These are phyloP conservation scores for Urochloa ruziziensis DNA, from an alignment of 176 grass and related monocot species.

Conservation along the genomic window DNA sequence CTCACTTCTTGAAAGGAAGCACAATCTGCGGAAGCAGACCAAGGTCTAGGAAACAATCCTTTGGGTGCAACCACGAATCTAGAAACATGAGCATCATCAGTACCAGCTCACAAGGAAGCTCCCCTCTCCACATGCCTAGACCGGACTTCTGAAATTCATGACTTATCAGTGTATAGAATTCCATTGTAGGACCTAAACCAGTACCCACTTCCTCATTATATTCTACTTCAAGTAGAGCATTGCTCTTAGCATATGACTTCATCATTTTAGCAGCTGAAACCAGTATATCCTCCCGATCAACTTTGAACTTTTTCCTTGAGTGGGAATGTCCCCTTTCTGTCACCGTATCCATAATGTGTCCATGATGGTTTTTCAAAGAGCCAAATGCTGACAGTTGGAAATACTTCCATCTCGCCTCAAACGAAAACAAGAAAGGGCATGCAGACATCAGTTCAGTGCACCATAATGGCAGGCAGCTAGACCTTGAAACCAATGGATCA, in stretches of 20 bases:
- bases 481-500: slow-evolving; percentile 71
- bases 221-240: slow-evolving; percentile 67
- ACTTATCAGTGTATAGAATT: slow-evolving; percentile 81
- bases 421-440: slow-evolving; percentile 98
- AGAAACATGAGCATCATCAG: slow-evolving; percentile 8
- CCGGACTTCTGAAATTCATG: slow-evolving; percentile 78
- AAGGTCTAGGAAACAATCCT: slow-evolving; percentile 72
- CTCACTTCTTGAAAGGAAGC: slow-evolving; percentile 53
- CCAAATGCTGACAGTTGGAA: slow-evolving; percentile 80
- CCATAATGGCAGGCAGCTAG: slow-evolving; percentile 78
- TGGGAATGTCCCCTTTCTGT: slow-evolving; percentile 38
- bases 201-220: slow-evolving; percentile 79
- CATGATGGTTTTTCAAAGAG: slow-evolving; percentile 48
- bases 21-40: slow-evolving; percentile 38
- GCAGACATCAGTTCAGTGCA: slow-evolving; percentile 74
- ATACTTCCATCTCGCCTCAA: slow-evolving; percentile 91
- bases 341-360: slow-evolving; percentile 36
- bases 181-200: slow-evolving; percentile 82
- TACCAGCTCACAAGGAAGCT: slow-evolving; percentile 36
- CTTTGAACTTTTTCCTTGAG: slow-evolving; percentile 77
- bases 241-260: slow-evolving; percentile 58
- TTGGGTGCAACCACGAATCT: slow-evolving; percentile 46
- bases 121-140: slow-evolving; percentile 78
- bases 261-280: slow-evolving; percentile 72
- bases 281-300: slow-evolving; percentile 72